Percentiles rank a stretch among this genome's conserved stretches.
Evolutionary conservation across 768 basidiomycete species (phyloP).

Genomic region (Amanita pallidorosea): DNA sequence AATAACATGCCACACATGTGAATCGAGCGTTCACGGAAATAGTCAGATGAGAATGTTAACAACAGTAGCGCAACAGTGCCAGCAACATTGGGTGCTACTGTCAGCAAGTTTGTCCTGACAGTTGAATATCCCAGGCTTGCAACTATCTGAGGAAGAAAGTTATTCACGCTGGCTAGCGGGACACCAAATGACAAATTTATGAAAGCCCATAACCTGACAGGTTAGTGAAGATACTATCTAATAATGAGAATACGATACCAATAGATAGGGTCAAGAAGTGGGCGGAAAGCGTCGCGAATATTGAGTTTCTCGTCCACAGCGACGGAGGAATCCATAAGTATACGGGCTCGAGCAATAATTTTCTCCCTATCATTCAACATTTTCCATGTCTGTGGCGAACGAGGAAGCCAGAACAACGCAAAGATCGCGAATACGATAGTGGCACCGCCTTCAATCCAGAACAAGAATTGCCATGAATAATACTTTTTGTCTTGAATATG

Average conservation of each 20-base stretch:
- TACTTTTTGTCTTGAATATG: conserved; percentile 30
- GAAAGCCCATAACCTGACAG: conserved; percentile 29
- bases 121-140: conserved; percentile 34
- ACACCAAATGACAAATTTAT: conserved; percentile 37
- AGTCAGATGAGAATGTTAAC: conserved; percentile 40
- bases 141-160: conserved; percentile 40
- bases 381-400: conserved; percentile 30
- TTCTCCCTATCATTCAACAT: conserved; percentile 27
- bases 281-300: conserved; percentile 31
- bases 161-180: conserved; percentile 40
- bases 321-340: conserved; percentile 36
- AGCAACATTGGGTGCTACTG: conserved; percentile 41
- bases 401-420: conserved; percentile 36
- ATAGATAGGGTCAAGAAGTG: conserved; percentile 33
- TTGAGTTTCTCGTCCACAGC: conserved; percentile 28
- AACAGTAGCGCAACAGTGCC: conserved; percentile 34
- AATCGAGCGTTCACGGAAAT: conserved; percentile 39
- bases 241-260: conserved; percentile 16
- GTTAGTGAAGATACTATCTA: neutral
- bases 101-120: conserved; percentile 41
- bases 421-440: conserved; percentile 32
- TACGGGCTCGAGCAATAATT: conserved; percentile 27
- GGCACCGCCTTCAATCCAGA: conserved; percentile 39
- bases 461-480: conserved; percentile 40
- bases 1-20: conserved; percentile 25